A percentile compares a stretch with the other conserved stretches of the same genome.
These are phyloP conservation scores for Antitrichia curtipendula DNA, from an alignment of 225 moss, liverwort and hornwort genomes.

Conservation along the genomic window DNA sequence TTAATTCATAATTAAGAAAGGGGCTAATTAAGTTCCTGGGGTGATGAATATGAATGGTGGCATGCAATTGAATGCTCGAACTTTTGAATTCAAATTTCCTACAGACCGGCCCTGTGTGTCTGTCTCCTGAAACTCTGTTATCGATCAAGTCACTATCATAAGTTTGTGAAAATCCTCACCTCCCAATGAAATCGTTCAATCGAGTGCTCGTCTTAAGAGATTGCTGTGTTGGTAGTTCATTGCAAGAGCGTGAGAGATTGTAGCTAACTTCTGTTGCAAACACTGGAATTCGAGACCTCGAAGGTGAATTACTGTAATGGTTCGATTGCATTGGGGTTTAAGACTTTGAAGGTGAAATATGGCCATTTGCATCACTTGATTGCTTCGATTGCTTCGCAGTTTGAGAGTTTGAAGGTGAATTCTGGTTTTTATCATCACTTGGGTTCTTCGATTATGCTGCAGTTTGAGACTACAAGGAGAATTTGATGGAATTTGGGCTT, in stretches of 20 bases:
- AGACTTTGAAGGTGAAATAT: background rate
- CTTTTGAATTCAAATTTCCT: background rate
- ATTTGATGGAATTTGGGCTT: background rate
- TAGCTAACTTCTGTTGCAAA: too few species aligned
- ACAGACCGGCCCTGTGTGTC: too few species aligned
- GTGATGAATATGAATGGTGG: background rate
- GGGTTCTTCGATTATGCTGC: too few species aligned
- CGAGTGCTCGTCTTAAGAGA: rapidly evolving
- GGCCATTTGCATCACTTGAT: too few species aligned
- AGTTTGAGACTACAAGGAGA: background rate
- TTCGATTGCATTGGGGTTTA: background rate
- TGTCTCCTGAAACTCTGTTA: too few species aligned
- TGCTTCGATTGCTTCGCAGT: background rate
- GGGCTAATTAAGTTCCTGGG: background rate
- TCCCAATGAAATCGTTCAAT: rapidly evolving
- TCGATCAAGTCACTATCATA: background rate
- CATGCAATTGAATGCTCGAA: background rate
- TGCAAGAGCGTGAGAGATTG: too few species aligned
- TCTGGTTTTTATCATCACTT: background rate
- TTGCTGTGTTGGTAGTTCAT: too few species aligned
- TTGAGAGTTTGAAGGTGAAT: background rate
- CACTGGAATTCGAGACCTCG: too few species aligned
- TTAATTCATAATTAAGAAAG: background rate
- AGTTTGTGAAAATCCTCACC: background rate
- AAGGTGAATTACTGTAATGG: background rate